Base-by-base conservation (phyloP, 768 basidiomycete species). In the Leccinum sublutescens region DNA sequence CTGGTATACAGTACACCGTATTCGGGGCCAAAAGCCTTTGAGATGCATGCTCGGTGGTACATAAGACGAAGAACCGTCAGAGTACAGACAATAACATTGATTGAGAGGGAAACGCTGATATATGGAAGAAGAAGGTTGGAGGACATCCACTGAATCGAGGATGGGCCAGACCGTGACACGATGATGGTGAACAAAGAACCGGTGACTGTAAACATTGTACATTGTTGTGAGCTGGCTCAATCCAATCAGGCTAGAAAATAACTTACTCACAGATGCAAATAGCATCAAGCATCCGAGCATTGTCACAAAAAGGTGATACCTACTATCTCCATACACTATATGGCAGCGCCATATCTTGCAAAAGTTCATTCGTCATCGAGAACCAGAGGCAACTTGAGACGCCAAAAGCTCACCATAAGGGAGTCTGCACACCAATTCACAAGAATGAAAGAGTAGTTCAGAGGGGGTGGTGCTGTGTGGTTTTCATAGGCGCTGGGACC, bases 51-150 rank as follows among this genome's bases (percentile, higher is more conserved):
- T 31, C 70, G 66, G 54, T 72, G 71, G 49, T 70, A 67, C 5
- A 76, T 54, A 5, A 75, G 58, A 12, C 76, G 75, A 4, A 66
- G 3, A 49, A 73, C 73, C 0, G 72, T 76, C 8, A 75, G 57
- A 11, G 68, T 56, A 33, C 69, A 71, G 29, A 74, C 57, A 60
- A 71, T 8, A 52, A 76, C 59, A 29, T 74, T 75, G 63, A 69
- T 70, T 15, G 64, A 63, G n/a, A 75, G 67, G 8, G 75, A 75
- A 19, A 76, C 66, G 7, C 64, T 62, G 57, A 74, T 61, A 40
- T 71, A 75, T 0, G 75, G 74, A 36, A 72, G 67, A 21, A 74
- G 73, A 21, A 68, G 66, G 50, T 33, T 58, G 34, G 74, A 69
- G n/a, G 73, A 73, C 73, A 73, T 73, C 72, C 70, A 69, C 14